phyloP scores from a whole-genome alignment of 2,329 filamentous ascomycete species.

The Diaporthe citriasiana region DNA sequence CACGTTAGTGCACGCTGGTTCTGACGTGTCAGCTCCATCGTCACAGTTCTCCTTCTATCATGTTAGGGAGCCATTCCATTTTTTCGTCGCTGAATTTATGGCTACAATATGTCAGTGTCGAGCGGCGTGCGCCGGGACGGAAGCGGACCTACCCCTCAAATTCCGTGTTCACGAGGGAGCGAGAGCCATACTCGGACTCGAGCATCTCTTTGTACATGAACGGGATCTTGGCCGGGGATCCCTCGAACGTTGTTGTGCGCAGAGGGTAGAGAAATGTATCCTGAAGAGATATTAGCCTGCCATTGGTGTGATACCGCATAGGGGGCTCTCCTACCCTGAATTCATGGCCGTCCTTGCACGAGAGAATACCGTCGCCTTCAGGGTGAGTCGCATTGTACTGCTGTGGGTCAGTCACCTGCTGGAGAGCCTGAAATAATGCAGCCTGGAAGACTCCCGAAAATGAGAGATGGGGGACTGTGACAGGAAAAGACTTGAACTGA shows the following conservation, averaged over 20 bases:
- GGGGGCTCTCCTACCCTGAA: conserved; percentile 56
- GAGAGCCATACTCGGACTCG: conserved; percentile 68
- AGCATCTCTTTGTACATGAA: conserved; percentile 72
- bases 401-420: background rate
- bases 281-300: conserved; percentile 48
- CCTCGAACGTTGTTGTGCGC: conserved; percentile 78
- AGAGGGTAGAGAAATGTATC: conserved; percentile 77
- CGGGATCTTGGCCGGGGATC: conserved; percentile 75
- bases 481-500: background rate
- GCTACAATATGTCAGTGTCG: conserved; percentile 48
- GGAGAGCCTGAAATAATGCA: background rate
- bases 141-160: conserved; percentile 65
- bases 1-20: background rate
- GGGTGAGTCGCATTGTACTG: conserved; percentile 60
- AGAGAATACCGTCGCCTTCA: conserved; percentile 60
- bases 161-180: conserved; percentile 64
- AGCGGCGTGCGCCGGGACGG: background rate
- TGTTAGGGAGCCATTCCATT: conserved; percentile 51
- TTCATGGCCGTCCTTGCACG: conserved; percentile 66
- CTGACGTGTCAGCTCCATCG: background rate
- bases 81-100: conserved; percentile 58
- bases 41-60: conserved; percentile 11
- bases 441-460: background rate
- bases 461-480: background rate
- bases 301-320: background rate